Conservation (phyloP, 2,329 filamentous ascomycete species). For the Nemania sp. region DNA sequence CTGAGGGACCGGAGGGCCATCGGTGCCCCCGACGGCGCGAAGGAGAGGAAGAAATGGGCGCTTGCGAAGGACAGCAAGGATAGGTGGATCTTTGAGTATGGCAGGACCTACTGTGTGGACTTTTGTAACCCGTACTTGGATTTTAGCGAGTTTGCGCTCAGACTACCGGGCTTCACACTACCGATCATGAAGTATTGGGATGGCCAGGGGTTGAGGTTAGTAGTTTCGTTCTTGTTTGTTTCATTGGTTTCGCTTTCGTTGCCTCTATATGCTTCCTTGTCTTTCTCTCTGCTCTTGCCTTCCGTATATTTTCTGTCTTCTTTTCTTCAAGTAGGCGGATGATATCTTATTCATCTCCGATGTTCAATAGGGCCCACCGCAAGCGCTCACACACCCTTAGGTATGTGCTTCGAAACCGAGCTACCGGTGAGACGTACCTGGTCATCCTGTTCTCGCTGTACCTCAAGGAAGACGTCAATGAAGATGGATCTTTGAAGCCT, state of each 20-base stretch:
- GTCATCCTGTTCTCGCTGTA: conserved; percentile 85
- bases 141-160: conserved; percentile 78
- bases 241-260: conserved; percentile 38
- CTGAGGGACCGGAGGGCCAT: conserved; percentile 58
- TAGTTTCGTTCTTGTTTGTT: conserved; percentile 48
- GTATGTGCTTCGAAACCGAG: conserved; percentile 88
- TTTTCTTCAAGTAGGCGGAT: conserved; percentile 2
- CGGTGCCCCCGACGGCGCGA: conserved; percentile 65
- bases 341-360: background rate
- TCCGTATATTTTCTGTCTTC: conserved; percentile 25
- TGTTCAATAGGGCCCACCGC: conserved; percentile 40
- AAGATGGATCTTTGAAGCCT: conserved; percentile 66
- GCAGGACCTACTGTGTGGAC: conserved; percentile 64
- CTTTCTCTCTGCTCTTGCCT: conserved; percentile 46
- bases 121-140: conserved; percentile 96
- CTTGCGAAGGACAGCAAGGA: conserved; percentile 62
- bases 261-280: background rate
- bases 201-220: conserved; percentile 79
- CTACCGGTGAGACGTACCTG: conserved; percentile 80
- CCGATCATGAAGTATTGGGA: conserved; percentile 85
- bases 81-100: conserved; percentile 67
- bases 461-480: conserved; percentile 73
- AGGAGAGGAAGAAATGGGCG: conserved; percentile 71
- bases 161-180: conserved; percentile 78
- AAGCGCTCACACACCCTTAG: conserved; percentile 85